These are phyloP conservation scores for Lepiota venenata DNA, from an alignment of 768 basidiomycete genomes.

Conservation along the genomic window DNA sequence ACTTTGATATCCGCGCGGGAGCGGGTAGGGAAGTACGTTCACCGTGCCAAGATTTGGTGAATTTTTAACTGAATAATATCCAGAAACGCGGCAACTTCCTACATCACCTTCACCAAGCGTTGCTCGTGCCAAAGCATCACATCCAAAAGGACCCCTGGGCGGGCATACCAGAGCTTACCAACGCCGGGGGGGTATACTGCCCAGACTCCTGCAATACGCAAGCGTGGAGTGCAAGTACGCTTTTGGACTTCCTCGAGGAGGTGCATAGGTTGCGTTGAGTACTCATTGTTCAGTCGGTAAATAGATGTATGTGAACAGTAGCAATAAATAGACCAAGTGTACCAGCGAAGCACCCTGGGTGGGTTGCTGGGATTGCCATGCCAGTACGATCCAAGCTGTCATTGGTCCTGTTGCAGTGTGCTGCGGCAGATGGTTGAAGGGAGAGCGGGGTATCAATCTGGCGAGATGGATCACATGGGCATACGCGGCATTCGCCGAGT, in stretches of 20 bases:
- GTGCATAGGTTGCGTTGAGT: conserved; percentile 44
- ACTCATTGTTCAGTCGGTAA: too few relatives aligned
- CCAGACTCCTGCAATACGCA: conserved; percentile 90
- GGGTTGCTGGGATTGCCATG: too few relatives aligned
- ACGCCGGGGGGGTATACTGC: conserved; percentile 80
- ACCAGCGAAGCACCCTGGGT: too few relatives aligned
- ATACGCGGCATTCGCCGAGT: not conserved
- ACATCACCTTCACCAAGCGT: conserved; percentile 72
- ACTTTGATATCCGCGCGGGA: conserved; percentile 77
- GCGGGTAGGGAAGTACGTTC: conserved; percentile 61
- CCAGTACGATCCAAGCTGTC: too few relatives aligned
- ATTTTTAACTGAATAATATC: conserved; percentile 10
- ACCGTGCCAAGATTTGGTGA: not conserved
- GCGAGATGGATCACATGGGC: not conserved
- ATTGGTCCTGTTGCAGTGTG: too few relatives aligned
- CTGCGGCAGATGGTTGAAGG: too few relatives aligned
- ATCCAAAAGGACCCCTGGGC: conserved; percentile 86
- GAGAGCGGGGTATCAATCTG: too few relatives aligned
- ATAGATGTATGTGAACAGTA: not conserved
- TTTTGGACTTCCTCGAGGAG: conserved; percentile 84
- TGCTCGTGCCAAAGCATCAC: conserved; percentile 69
- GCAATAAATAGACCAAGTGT: not conserved
- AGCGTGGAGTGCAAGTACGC: conserved; percentile 93
- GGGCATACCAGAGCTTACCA: conserved; percentile 91
- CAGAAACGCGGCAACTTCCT: conserved; percentile 71